Percentiles rank a stretch among this genome's conserved stretches.
Evolutionary conservation across 176 grass and related monocot species (phyloP).

Genomic region (Olyra latifolia): DNA sequence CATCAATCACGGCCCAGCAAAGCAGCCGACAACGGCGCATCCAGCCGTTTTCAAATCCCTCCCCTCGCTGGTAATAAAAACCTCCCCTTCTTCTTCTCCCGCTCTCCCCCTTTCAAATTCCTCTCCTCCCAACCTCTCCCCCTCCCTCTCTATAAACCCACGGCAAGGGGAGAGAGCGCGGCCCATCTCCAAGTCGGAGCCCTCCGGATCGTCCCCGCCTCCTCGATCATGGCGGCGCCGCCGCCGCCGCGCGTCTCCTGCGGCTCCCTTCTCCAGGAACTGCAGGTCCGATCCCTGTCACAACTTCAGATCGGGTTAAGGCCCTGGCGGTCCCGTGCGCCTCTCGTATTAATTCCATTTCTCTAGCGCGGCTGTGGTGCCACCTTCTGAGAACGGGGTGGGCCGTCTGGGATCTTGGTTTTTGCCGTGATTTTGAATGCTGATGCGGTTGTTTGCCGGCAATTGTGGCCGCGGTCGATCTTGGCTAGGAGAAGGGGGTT

Average conservation of each 20-base stretch:
- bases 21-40: conserved; percentile 28
- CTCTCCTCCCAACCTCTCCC: not conserved
- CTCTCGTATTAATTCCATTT: not conserved
- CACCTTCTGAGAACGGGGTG: not conserved
- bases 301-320: too few relatives aligned
- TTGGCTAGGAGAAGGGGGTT: not conserved
- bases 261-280: conserved; percentile 73
- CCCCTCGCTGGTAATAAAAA: not conserved
- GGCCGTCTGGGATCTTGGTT: not conserved
- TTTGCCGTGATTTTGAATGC: not conserved
- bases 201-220: not conserved
- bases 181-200: not conserved
- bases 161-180: conserved; percentile 13
- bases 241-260: conserved; percentile 51
- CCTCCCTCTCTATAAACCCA: conserved; percentile 32
- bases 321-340: too few relatives aligned
- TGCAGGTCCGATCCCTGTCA: conserved; percentile 50
- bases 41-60: conserved; percentile 13
- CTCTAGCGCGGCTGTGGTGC: not conserved
- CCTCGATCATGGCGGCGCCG: conserved; percentile 23
- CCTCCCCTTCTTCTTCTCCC: conserved; percentile 4
- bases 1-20: conserved; percentile 33
- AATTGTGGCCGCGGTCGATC: not conserved
- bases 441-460: not conserved
- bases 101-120: conserved; percentile 37